Evolutionary conservation across 371 early-diverging fungal genomes (phyloP).

Genomic region (Parasitella parasitica): DNA sequence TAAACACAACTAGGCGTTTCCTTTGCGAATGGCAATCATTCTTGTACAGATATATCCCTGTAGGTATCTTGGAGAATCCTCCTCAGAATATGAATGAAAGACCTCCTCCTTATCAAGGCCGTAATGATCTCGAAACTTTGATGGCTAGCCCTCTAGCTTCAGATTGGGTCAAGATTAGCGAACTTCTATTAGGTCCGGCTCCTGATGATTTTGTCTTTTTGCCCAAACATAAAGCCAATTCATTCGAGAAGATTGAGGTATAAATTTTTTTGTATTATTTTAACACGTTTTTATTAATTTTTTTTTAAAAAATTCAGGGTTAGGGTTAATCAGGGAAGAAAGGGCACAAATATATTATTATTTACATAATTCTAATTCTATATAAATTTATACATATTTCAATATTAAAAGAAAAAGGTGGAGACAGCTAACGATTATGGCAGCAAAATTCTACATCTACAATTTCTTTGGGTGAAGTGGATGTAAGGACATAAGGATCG

Average conservation of each 20-base stretch:
- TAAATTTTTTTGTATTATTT: neutral
- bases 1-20: slow-evolving; percentile 85
- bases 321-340: neutral
- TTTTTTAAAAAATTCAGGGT: slow-evolving; percentile 2
- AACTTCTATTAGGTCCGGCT: slow-evolving; percentile 81
- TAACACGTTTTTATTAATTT: neutral
- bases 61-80: slow-evolving; percentile 87
- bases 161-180: slow-evolving; percentile 91
- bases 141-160: slow-evolving; percentile 79
- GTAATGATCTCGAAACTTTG: slow-evolving; percentile 92
- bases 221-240: slow-evolving; percentile 93
- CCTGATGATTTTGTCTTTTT: slow-evolving; percentile 85
- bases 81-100: slow-evolving; percentile 93
- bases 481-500: slow-evolving; percentile 73
- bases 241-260: slow-evolving; percentile 60
- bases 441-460: slow-evolving; percentile 85
- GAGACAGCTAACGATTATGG: slow-evolving; percentile 12
- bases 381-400: neutral
- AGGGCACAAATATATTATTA: neutral
- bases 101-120: slow-evolving; percentile 83
- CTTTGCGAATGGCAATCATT: slow-evolving; percentile 95
- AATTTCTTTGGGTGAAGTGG: slow-evolving; percentile 83
- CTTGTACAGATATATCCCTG: slow-evolving; percentile 78
- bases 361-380: neutral
- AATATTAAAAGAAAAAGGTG: slow-evolving; percentile 2